Base-by-base conservation (phyloP, 352 stramenopile genomes). In the Elongisporangium senticosum region DNA sequence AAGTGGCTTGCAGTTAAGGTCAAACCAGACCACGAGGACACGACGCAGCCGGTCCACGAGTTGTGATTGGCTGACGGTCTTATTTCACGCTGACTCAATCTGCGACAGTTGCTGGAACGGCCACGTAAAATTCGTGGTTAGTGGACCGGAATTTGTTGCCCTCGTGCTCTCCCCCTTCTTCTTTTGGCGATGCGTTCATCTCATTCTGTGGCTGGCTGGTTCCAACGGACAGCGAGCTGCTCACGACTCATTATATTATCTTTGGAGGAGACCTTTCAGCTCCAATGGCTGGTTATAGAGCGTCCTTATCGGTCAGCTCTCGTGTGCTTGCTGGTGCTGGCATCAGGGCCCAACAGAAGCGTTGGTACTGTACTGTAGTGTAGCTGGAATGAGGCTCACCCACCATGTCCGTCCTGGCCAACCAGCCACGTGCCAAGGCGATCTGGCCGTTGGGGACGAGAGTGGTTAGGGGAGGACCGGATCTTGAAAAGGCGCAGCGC, bases 401-500 rank as follows among this genome's bases (percentile, higher is more conserved):
- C 8, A 43, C 33, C 13, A 43, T 17, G 33, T 43, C 13, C 26
- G 2, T 37, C 26, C 26, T 37, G 3, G 23, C 23, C 23, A 26
- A 5, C 33, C 33, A 17, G 33, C 33, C 33, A 43, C 33, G 33
- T 43, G 33, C 26, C 26, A 1, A 10, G 26, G 26, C 26, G 26
- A 37, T 37, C 17, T 26, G 23, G 23, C n/a, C 23, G 23, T 26
- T 2, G 23, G 33, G 33, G 33, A 43, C 33, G 33, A 43, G 17
- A 17, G 33, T 43, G 33, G 11, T 43, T 43, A 43, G 33, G 33
- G 33, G 10, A 43, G 33, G 33, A 43, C 33, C 7, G 40, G 47
- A 59, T 56, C 52, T 51, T 50, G 59, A 65, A 65, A 39, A 23
- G 59, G 24, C 59, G 49, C 37, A 17, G n/a, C 28, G 28, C 10